Conservation (phyloP, 495 filamentous ascomycete species). For the Neurospora sp. region DNA sequence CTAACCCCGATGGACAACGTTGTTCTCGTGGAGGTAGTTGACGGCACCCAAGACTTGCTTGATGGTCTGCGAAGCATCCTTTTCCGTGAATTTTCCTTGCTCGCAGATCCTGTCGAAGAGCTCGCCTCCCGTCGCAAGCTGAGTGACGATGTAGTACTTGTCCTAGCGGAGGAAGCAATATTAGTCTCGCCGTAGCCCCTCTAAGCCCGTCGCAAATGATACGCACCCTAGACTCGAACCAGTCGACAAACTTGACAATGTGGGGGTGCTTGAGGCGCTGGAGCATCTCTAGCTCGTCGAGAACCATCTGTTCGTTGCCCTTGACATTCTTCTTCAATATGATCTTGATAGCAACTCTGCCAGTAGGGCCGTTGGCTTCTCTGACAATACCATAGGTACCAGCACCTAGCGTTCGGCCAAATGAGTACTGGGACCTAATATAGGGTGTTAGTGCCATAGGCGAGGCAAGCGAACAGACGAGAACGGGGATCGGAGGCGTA, state of each 20-base stretch:
- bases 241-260: slow-evolving; percentile 96
- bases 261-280: slow-evolving; percentile 84
- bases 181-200: slow-evolving; percentile 3
- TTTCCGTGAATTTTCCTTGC: slow-evolving; percentile 96
- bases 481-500: slow-evolving; percentile 26
- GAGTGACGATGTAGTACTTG: slow-evolving; percentile 99
- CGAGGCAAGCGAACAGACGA: neutral
- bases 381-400: slow-evolving; percentile 98
- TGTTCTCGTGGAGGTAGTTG: slow-evolving; percentile 86
- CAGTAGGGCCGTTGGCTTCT: slow-evolving; percentile 72
- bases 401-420: slow-evolving; percentile 88
- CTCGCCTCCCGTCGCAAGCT: slow-evolving; percentile 92
- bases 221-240: slow-evolving; percentile 90
- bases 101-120: slow-evolving; percentile 98
- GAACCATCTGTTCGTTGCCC: slow-evolving; percentile 97
- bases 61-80: slow-evolving; percentile 94
- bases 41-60: slow-evolving; percentile 91
- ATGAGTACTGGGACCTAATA: slow-evolving; percentile 69
- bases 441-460: slow-evolving; percentile 7
- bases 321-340: slow-evolving; percentile 99
- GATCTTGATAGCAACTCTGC: slow-evolving; percentile 96
- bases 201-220: neutral
- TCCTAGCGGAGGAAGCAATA: slow-evolving; percentile 49
- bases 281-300: slow-evolving; percentile 90
- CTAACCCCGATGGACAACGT: slow-evolving; percentile 91